Base-by-base conservation (phyloP, 495 filamentous ascomycete genomes). In the Hypoxylon cercidicola region DNA sequence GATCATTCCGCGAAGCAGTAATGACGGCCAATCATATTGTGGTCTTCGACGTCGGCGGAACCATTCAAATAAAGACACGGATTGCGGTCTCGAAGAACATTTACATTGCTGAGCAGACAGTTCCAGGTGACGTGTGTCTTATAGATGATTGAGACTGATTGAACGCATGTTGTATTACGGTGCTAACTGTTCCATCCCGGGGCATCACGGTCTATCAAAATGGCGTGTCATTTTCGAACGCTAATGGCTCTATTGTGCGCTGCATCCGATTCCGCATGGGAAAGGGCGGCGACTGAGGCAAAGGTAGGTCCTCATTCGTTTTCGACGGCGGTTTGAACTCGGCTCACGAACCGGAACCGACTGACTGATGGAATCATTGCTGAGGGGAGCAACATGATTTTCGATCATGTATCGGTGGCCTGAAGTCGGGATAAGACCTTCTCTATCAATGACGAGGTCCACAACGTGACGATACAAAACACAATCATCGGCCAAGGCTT, bases 1-100 rank as follows among this genome's bases (percentile, higher is more conserved):
- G 78, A 2, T 80, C 78, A 5, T 74, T 80, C 50, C 73, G 76
- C 10, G 77, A 79, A 59, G 76, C 77, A 4, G 77, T 79, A 51
- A 74, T 71, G 35, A 41, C 56, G 18, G 68, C 74, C 0, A 74
- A 77, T 44, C 74, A 74, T 9, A 78, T 71, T 7, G 64, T 80
- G 11, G 72, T 78, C 13, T 78, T 80, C 53, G 74, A 72, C 19
- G 76, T 79, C 1, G 69, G 77, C 19, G 77, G 78, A 10, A 75
- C 73, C 3, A 75, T 79, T 25, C 69, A 74, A 13, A 71, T 79
- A 30, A 48, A 41, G 2, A 69, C 55, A 2, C 59, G 74, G 2
- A 64, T 78, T 23, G 69, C 72, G 8, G 71, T 78, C 9, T 75
- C 73, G 9, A 71, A 71, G 40, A 64, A 71, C 47, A 66, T 76